Percentiles rank a stretch among this genome's conserved stretches.
These are phyloP conservation scores for Ascoidea rubescens DNA, from an alignment of 805 yeast genomes.

Conservation along the genomic window DNA sequence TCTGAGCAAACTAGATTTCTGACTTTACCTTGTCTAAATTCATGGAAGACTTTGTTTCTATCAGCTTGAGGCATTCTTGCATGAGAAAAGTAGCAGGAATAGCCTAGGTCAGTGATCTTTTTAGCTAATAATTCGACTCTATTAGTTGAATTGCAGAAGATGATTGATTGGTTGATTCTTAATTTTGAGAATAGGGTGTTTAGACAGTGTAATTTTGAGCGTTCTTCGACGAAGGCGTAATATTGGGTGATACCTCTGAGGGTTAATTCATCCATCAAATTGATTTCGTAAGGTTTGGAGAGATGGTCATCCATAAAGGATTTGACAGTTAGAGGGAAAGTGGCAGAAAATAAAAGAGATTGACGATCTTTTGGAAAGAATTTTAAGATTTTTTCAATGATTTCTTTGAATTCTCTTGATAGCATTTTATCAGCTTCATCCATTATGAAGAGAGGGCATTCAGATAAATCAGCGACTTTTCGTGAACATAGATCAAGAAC, in stretches of 20 bases:
- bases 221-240: constrained; percentile 97
- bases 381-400: constrained; percentile 73
- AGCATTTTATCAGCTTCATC: constrained; percentile 98
- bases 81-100: constrained; percentile 92
- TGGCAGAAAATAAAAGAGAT: constrained; percentile 82
- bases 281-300: constrained; percentile 86
- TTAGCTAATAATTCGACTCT: constrained; percentile 93
- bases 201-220: constrained; percentile 88
- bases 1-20: constrained; percentile 96
- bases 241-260: constrained; percentile 93
- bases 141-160: constrained; percentile 92
- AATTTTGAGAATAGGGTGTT: constrained; percentile 89
- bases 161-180: constrained; percentile 92
- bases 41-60: constrained; percentile 96
- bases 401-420: constrained; percentile 74
- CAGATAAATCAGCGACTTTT: constrained; percentile 72
- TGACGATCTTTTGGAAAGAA: constrained; percentile 75
- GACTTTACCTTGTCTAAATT: constrained; percentile 95
- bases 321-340: constrained; percentile 91
- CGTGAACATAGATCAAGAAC: constrained; percentile 88
- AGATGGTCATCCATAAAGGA: constrained; percentile 84
- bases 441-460: constrained; percentile 84
- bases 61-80: constrained; percentile 97
- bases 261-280: constrained; percentile 94
- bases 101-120: constrained; percentile 91